A percentile compares a stretch with the other conserved stretches of the same genome.
phyloP scores from a whole-genome alignment of 179 eudicot species.

The Vitellaria paradoxa region DNA sequence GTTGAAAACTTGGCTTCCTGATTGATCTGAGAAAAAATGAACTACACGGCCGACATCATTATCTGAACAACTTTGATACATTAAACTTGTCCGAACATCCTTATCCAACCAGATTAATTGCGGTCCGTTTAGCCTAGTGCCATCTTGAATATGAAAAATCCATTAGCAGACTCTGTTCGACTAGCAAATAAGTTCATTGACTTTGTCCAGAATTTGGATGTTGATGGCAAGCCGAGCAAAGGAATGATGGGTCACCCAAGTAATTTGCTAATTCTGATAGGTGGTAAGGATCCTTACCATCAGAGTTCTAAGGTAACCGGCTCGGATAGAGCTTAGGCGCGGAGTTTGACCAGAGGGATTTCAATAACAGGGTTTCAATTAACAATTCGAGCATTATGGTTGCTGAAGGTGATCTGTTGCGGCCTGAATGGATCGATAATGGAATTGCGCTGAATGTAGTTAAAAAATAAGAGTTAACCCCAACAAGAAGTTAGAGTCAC shows the following conservation, averaged over 20 bases:
- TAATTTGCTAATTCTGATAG: conserved; percentile 27
- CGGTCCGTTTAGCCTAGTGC: too few species aligned
- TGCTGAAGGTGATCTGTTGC: conserved; percentile 76
- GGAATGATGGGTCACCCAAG: conserved; percentile 30
- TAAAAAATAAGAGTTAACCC: conserved; percentile 53
- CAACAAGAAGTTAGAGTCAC: conserved; percentile 44
- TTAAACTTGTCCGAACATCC: too few species aligned
- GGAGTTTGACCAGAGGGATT: conserved; percentile 49
- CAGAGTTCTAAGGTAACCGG: conserved; percentile 40
- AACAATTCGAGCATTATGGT: conserved; percentile 54
- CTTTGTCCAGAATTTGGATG: conserved; percentile 66
- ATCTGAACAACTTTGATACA: too few species aligned
- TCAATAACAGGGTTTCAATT: conserved; percentile 19
- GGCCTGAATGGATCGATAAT: conserved; percentile 62
- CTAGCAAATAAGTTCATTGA: conserved; percentile 63
- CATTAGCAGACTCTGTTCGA: too few species aligned
- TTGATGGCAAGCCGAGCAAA: conserved; percentile 40
- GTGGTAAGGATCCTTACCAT: conserved; percentile 29
- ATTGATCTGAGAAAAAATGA: too few species aligned
- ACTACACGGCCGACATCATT: too few species aligned
- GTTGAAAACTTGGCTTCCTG: too few species aligned
- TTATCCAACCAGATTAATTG: too few species aligned
- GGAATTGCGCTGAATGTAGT: conserved; percentile 81
- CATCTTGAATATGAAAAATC: too few species aligned
- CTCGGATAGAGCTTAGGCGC: conserved; percentile 50